Base-by-base conservation (phyloP, 1,139 yeast genomes). In the Saccharomycopsis hybrid region DNA sequence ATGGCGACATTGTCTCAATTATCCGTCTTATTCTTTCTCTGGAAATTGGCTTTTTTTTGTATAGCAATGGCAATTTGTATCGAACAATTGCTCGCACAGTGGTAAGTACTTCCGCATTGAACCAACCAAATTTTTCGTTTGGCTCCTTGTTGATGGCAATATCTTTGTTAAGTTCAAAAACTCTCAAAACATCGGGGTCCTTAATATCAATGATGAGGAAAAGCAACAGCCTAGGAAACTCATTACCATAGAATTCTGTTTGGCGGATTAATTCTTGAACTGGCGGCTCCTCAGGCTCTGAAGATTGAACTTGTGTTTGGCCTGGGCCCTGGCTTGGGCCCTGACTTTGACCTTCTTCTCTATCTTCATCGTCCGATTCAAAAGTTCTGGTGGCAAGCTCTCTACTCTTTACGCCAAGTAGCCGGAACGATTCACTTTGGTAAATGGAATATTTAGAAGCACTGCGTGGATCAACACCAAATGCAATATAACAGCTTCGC, bases 391-490 rank as follows among this genome's bases (percentile, higher is more conserved):
- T 24, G 24, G 31, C 24, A 24, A 49, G 35, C 27, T 29, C 41
- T 11, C n/a, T 18, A 8, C 38, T 24, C 27, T 44, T 27, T 4
- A 54, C 39, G 4, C 50, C 52, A 1, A 36, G 27, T 28, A 83
- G 74, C 49, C 92, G 75, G 66, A 89, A 92, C 53, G 85, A 83
- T 63, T 92, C 97, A 35, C 88, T 83, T 66, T 92, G 99, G 62
- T 80, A 88, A 35, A 66, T 66, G 59, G 88, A 83, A 61, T 69
- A 82, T 4, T 74, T 67, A 1, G 68, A 60, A 48, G 80, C 78
- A 1, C 66, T 58, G 44, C 78, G 70, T 0, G 97, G 97, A 63
- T 92, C 87, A 37, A 82, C 71, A 0, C 97, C 97, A 58, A 81
- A 80, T 58, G 71, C 77, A 43, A 88, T 80, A 62, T 84, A 87